Base-by-base conservation (phyloP, 2,329 filamentous ascomycete species). In the Colletotrichum sidae region DNA sequence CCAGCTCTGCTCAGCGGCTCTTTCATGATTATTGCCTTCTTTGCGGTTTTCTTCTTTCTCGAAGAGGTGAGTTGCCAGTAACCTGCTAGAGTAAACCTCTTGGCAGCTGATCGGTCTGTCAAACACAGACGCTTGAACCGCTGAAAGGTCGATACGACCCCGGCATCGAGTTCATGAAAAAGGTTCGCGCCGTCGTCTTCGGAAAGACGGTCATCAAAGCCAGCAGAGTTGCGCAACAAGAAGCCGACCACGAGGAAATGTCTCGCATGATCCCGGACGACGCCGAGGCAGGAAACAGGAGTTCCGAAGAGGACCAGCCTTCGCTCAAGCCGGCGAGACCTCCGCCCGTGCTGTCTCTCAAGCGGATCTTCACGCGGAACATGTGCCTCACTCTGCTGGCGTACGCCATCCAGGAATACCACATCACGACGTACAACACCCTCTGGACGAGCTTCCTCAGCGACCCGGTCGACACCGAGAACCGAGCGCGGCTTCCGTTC, bases 371-470 rank as follows among this genome's bases (percentile, higher is more conserved):
- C 25, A 62, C 59, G 3, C 13, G 39, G 12, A 62, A 62, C 34
- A 37, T 62, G 25, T 47, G 52, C 6, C n/a, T 62, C n/a, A 62
- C 51, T 4, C 52, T 62, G 6, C 25, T 56, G 37, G 39, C 45
- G 9, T 62, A 55, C 2, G 44, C 51, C 4, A 51, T 62, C 9
- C 59, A 62, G 25, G 59, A 62, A 9, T 44, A 54, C 15, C 59
- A 62, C 17, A 42, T 62, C 33, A 54, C 52, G 5, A 54, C 59
- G 0, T 62, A 62, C 59, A 62, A 55, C 12, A 51, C 52, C 0
- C 46, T 62, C 2, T 62, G 59, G 59, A 54, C 51, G 10, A 62
- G 51, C 5, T 62, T 62, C 7, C 52, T 62, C 0, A 62, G 59
- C 25, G 59, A 62, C 2, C 59, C 59, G 0, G 58, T 55, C 6